Evolutionary conservation across 768 basidiomycete species (phyloP).

Genomic region (Plicaturopsis crispa): DNA sequence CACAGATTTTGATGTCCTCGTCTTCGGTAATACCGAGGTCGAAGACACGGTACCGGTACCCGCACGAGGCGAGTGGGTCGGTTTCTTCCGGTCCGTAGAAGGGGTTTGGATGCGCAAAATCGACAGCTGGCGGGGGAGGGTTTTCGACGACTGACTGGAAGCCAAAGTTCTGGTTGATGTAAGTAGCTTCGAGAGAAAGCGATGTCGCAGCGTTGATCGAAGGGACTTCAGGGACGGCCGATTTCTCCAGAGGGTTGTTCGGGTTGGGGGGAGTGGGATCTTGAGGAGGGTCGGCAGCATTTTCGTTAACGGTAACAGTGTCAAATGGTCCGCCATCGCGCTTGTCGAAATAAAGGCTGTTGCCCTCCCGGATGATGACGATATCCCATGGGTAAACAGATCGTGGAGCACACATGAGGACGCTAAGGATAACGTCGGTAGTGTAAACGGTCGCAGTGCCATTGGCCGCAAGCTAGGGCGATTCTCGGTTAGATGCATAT

Average conservation of each 20-base stretch:
- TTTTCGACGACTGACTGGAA: conserved; percentile 89
- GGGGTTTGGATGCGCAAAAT: conserved; percentile 85
- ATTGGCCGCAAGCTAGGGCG: conserved; percentile 74
- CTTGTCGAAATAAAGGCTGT: conserved; percentile 94
- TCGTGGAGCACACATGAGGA: conserved; percentile 93
- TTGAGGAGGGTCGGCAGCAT: conserved; percentile 89
- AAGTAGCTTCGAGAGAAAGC: conserved; percentile 93
- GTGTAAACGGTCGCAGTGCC: conserved; percentile 84
- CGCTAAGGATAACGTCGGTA: conserved; percentile 90
- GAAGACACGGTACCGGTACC: conserved; percentile 93
- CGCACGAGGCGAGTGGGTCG: conserved; percentile 91
- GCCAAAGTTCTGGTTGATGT: conserved; percentile 97
- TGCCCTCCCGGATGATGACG: conserved; percentile 87
- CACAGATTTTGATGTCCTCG: conserved; percentile 84
- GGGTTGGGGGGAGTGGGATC: conserved; percentile 75
- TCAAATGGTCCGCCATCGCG: conserved; percentile 96
- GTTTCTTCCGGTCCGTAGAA: conserved; percentile 94
- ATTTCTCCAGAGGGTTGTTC: conserved; percentile 67
- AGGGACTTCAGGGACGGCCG: conserved; percentile 55
- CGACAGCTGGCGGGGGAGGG: conserved; percentile 50
- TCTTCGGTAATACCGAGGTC: conserved; percentile 88
- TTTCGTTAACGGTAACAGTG: conserved; percentile 97
- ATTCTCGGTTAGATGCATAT: conserved; percentile 1
- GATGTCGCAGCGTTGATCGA: conserved; percentile 92
- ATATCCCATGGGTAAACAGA: conserved; percentile 99